phyloP scores from a whole-genome alignment of 305 asterid species.

The Salvia sclarea region DNA sequence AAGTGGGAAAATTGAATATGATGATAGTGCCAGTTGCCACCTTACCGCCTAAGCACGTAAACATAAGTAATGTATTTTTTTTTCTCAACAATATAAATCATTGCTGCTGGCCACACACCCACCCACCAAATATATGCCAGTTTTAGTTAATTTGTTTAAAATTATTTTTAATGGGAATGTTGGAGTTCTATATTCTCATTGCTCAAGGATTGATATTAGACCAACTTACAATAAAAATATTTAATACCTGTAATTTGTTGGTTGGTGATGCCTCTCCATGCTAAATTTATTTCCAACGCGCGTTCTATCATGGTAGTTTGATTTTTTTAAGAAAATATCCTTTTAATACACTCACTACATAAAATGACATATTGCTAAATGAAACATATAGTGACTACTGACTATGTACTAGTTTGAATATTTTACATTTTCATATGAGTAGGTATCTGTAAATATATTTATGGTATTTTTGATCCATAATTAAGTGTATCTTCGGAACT shows the following conservation, averaged over 20 bases:
- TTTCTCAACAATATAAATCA: background rate
- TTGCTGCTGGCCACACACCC: background rate
- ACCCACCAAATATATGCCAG: constrained; percentile 5
- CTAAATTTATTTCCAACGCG: too few relatives aligned
- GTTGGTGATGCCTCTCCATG: background rate
- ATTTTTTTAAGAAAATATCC: too few relatives aligned
- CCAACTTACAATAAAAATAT: background rate
- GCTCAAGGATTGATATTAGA: background rate
- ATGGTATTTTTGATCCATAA: too few relatives aligned
- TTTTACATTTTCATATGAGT: too few relatives aligned
- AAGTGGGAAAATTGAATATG: background rate
- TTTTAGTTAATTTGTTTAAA: background rate
- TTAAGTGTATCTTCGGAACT: too few relatives aligned
- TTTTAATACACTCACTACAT: background rate
- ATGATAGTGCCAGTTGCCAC: constrained; percentile 16
- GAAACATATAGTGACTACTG: too few relatives aligned
- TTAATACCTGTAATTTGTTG: background rate
- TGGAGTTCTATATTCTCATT: background rate
- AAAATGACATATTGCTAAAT: background rate
- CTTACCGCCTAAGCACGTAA: background rate
- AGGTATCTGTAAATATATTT: too few relatives aligned
- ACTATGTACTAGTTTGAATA: too few relatives aligned
- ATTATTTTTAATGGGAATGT: background rate
- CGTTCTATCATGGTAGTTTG: too few relatives aligned
- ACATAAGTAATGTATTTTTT: background rate